Evolutionary conservation across 2,329 filamentous ascomycete genomes (phyloP).

Genomic region (Fusarium humuli): DNA sequence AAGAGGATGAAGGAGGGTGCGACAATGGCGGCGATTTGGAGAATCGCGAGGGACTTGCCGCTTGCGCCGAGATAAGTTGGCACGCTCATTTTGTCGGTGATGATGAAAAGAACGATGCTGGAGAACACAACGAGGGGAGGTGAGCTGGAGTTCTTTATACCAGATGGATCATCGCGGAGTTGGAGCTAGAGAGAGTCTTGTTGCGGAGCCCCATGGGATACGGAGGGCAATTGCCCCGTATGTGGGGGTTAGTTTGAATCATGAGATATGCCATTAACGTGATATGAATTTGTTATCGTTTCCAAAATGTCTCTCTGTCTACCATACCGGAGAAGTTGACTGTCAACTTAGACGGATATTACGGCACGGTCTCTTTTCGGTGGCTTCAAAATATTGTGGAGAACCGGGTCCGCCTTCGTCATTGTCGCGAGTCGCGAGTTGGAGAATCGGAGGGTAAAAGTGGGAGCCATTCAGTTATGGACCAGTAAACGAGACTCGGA

Average conservation of each 20-base stretch:
- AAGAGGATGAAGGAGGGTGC: constrained; percentile 60
- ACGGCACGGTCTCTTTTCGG: constrained; percentile 40
- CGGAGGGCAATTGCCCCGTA: constrained; percentile 18
- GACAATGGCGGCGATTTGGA: constrained; percentile 58
- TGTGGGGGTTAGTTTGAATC: constrained; percentile 30
- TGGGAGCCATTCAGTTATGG: neutral
- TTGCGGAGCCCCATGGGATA: constrained; percentile 40
- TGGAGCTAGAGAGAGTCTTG: constrained; percentile 3
- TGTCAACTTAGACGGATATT: constrained; percentile 16
- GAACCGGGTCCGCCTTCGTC: constrained; percentile 3
- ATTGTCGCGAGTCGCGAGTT: constrained; percentile 21
- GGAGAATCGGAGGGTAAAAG: neutral
- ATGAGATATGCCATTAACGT: neutral
- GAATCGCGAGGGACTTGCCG: constrained; percentile 51
- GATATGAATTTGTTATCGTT: neutral
- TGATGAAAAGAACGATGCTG: neutral
- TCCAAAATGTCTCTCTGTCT: neutral
- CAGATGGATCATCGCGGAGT: neutral
- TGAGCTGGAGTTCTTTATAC: constrained; percentile 2
- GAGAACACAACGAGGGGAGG: neutral
- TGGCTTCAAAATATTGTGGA: neutral
- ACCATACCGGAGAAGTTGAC: neutral
- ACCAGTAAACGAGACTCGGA: neutral
- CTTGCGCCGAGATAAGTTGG: constrained; percentile 51
- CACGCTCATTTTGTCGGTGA: constrained; percentile 19